Base-by-base conservation (phyloP, 1,284 basidiomycete genomes). In the Stereum hirsutum region DNA sequence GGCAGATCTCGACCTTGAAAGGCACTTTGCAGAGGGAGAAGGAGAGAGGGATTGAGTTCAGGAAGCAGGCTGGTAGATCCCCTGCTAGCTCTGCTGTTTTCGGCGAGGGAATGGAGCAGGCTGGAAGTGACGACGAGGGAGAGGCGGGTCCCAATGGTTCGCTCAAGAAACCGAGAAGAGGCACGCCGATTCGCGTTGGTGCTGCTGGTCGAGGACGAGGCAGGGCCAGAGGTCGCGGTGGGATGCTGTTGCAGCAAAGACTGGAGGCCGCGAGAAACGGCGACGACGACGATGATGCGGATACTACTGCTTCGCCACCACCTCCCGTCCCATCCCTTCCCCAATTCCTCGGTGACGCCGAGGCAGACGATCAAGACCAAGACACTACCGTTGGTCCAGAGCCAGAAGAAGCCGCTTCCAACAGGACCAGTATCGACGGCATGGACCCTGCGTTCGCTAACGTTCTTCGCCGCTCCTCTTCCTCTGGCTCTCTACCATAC, bases 371-470 rank as follows among this genome's bases (percentile, higher is more conserved):
- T 32, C 49, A 54, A 4, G 57, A 66, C 10, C 64, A 69, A 37
- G 68, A 69, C 32, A 57, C 64, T 11, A 52, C 62, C 3, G 61
- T 63, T 6, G 62, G 64, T 12, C 44, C 26, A 19, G 34, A 36
- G 34, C 19, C 12, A 11, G 34, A 36, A 19, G 34, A 11, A 12
- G 5, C 21, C 20, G 26, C 57, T 19, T 78, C 76, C 2, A 81
- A 80, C 48, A 65, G 70, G 26, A 72, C 73, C 2, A 87, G 82
- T 51, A 68, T 89, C 8, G 87, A 90, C 42, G 86, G 86, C 31
- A 87, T 90, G 82, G 88, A 90, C 52, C 88, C 88, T 8, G 71
- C 65, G 0, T 90, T 88, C 55, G 85, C 86, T 43, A 87, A 88
- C 48, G 67, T 89, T 12, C 72, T 88, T 31, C 73, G 72, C 45